Evolutionary conservation across 2,329 filamentous ascomycete genomes (phyloP), one percentile per base, ranked within the genome.

Genomic region (Alternaria atra): DNA sequence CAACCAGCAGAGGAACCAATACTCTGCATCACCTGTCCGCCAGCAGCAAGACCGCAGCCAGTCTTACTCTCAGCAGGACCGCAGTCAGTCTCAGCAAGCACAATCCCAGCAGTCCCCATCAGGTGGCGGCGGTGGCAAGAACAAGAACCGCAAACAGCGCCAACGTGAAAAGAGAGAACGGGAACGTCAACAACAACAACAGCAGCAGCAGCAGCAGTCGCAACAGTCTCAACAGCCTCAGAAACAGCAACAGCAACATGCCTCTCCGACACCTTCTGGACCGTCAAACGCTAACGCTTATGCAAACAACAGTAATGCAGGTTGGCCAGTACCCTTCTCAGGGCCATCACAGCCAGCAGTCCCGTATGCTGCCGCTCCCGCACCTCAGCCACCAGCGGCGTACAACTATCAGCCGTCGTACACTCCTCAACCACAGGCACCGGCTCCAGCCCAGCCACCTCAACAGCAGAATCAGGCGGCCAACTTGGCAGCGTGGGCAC

Each of bases 141-240:
- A 73, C 56, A 74, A 73, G 64, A 73, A 73, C 39, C 68, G 72
- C 44, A 75, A 74, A 66, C 66, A 70, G 50, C 69, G 68, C 39
- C 68, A 68, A 46, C 68, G 66, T n/a, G 71, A 70, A 60, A 74
- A 74, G 63, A 63, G 68, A 25, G 70, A 73, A 50, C 68, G 70
- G 25, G 69, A 74, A 55, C 63, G 56, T 12, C 68, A 64, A 8
- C 62, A 72, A 12, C 60, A 65, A n/a, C 62, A 58, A 27, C 66
- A 54, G 27, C 65, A 61, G 52, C 64, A 61, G 8, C 61, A 43
- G 42, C 65, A 60, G 50, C 67, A 52, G 39, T 61, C 51, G 3
- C 63, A 65, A 5, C 52, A 57, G 17, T 51, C 65, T 23, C 61
- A 61, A 17, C 60, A 71, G n/a, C 29, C 62, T 30, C 63, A 65